A percentile compares a stretch with the other conserved stretches of the same genome.
Evolutionary conservation across 805 yeast species (phyloP).

Genomic region (Saccharomycopsis oosterbeekiorum): DNA sequence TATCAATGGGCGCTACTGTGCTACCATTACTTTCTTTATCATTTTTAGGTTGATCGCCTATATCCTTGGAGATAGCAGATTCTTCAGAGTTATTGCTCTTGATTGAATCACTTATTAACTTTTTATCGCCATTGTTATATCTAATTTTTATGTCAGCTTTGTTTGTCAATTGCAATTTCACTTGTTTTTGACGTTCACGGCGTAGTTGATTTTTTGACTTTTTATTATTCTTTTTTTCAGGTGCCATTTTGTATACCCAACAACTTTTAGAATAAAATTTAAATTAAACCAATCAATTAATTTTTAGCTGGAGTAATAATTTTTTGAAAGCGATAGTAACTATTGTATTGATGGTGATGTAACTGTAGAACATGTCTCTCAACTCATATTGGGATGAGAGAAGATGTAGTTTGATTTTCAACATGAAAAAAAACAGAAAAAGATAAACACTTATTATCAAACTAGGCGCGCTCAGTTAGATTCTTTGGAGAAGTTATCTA

Average conservation of each 20-base stretch:
- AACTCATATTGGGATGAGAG: neutral
- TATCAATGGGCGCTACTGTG: constrained; percentile 13
- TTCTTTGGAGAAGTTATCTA: too few relatives aligned
- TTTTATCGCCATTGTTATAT: neutral
- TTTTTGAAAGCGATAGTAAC: too few relatives aligned
- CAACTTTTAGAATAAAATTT: neutral
- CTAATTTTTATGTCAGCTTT: neutral
- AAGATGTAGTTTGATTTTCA: neutral
- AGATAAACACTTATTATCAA: neutral
- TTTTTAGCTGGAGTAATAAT: too few relatives aligned
- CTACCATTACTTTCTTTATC: too few relatives aligned
- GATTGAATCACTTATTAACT: neutral
- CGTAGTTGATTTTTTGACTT: constrained; percentile 46
- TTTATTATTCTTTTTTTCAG: constrained; percentile 20
- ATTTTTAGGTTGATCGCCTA: neutral
- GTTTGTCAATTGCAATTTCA: constrained; percentile 22
- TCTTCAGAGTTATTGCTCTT: neutral
- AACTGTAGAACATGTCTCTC: too few relatives aligned
- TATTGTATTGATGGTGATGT: too few relatives aligned
- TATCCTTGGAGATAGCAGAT: neutral
- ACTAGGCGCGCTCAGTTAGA: neutral
- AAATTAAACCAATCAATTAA: too few relatives aligned
- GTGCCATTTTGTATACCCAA: neutral
- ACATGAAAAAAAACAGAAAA: neutral
- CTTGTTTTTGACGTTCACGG: constrained; percentile 35